phyloP scores from a whole-genome alignment of 2,329 filamentous ascomycete genomes.

The Penicillium polonicum region DNA sequence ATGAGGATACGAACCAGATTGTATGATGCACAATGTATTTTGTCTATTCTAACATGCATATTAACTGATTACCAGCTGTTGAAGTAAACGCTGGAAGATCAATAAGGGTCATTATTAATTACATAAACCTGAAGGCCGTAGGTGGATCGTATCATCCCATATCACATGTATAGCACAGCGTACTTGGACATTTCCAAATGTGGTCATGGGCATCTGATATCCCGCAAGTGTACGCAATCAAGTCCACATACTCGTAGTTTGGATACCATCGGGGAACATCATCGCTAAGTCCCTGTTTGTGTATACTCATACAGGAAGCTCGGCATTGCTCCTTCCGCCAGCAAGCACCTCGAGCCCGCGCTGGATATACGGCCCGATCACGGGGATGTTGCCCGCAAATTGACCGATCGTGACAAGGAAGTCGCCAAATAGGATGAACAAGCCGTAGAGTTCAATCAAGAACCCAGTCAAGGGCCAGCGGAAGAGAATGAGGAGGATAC shows the following conservation, averaged over 20 bases:
- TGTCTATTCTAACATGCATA: slow-evolving; percentile 20
- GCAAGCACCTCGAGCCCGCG: slow-evolving; percentile 68
- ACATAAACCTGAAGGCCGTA: slow-evolving; percentile 11
- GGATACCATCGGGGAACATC: not conserved
- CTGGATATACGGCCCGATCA: slow-evolving; percentile 84
- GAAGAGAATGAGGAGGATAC: slow-evolving; percentile 80
- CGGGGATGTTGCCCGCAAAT: slow-evolving; percentile 79
- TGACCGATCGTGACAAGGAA: slow-evolving; percentile 90
- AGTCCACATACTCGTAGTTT: not conserved
- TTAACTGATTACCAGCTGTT: slow-evolving; percentile 8
- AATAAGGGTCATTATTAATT: slow-evolving; percentile 26
- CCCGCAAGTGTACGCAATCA: not conserved
- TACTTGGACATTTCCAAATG: not conserved
- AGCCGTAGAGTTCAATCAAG: slow-evolving; percentile 85
- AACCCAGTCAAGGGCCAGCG: slow-evolving; percentile 93
- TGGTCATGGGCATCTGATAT: not conserved
- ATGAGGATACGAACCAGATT: not conserved
- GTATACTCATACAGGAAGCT: slow-evolving; percentile 51
- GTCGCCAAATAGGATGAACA: slow-evolving; percentile 90
- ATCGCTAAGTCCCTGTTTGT: not conserved
- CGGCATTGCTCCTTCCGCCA: slow-evolving; percentile 68
- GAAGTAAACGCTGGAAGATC: not conserved
- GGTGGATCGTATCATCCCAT: slow-evolving; percentile 11
- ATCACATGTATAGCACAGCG: not conserved
- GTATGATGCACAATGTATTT: slow-evolving; percentile 11